A percentile compares a stretch with the other conserved stretches of the same genome.
Conservation (phyloP, 1,139 yeast genomes). For the Magnusiomyces paraingens region DNA sequence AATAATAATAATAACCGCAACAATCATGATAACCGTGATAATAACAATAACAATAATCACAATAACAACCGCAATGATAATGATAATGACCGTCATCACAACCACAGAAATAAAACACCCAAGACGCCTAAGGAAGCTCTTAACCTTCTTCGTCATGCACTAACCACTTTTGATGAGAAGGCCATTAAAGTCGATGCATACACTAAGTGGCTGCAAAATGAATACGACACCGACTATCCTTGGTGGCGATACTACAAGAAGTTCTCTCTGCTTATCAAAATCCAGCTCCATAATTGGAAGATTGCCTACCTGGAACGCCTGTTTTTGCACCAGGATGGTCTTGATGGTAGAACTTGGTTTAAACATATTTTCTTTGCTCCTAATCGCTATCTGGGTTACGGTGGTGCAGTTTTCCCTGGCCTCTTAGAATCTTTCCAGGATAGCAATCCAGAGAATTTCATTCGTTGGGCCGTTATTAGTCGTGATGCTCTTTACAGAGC, state of each 20-base stretch:
- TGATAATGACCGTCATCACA: neutral
- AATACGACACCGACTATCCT: conserved; percentile 27
- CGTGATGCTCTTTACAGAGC: neutral
- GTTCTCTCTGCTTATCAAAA: conserved; percentile 25
- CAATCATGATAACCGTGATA: conserved; percentile 1
- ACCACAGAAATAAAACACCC: neutral
- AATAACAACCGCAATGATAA: neutral
- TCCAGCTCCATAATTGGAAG: conserved; percentile 33
- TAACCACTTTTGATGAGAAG: conserved; percentile 21
- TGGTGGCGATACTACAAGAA: conserved; percentile 32
- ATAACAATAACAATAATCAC: neutral
- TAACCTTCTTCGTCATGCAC: conserved; percentile 23
- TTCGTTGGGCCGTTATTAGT: conserved; percentile 26
- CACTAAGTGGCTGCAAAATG: conserved; percentile 25
- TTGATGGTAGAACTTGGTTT: conserved; percentile 17
- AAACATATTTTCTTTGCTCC: conserved; percentile 19
- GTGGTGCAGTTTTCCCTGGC: conserved; percentile 72
- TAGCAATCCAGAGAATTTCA: conserved; percentile 36
- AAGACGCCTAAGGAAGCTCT: conserved; percentile 20
- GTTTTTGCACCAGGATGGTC: conserved; percentile 39
- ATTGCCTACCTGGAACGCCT: conserved; percentile 46
- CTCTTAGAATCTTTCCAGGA: conserved; percentile 71
- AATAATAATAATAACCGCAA: neutral
- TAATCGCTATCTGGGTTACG: conserved; percentile 53
- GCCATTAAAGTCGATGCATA: conserved; percentile 29